Percentiles rank a stretch among this genome's conserved stretches.
phyloP scores from a whole-genome alignment of 495 filamentous ascomycete species.

The Filosporella fistucella region DNA sequence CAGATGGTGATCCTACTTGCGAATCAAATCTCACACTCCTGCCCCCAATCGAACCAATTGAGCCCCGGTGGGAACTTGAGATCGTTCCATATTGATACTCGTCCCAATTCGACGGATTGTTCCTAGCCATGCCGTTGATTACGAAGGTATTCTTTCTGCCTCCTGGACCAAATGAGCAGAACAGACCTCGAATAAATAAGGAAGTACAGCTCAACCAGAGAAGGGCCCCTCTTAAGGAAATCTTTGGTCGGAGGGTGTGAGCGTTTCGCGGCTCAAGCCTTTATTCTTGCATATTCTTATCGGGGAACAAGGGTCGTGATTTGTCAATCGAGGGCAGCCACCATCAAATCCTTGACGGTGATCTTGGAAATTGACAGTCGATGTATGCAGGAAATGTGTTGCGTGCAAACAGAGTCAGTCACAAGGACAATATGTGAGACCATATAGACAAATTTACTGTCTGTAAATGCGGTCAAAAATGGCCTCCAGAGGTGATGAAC shows the following conservation, averaged over 20 bases:
- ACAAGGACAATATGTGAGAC: too few relatives aligned
- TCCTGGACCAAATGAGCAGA: too few relatives aligned
- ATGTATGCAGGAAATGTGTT: not conserved
- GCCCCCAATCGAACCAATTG: slow-evolving; percentile 29
- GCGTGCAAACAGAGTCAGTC: too few relatives aligned
- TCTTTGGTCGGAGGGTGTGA: too few relatives aligned
- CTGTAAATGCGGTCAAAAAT: too few relatives aligned
- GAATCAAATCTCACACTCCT: slow-evolving; percentile 31
- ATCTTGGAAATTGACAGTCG: too few relatives aligned
- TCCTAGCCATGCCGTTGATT: too few relatives aligned
- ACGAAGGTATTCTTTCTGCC: too few relatives aligned
- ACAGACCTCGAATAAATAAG: too few relatives aligned
- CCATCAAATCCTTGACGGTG: slow-evolving; percentile 1
- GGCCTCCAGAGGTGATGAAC: too few relatives aligned
- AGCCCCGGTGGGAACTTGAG: slow-evolving; percentile 22
- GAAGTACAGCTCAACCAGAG: not conserved
- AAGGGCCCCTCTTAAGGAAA: not conserved
- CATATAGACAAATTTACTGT: too few relatives aligned
- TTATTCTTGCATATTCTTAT: not conserved
- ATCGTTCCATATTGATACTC: slow-evolving; percentile 34
- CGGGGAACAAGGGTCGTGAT: slow-evolving; percentile 6
- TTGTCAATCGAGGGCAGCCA: slow-evolving; percentile 11
- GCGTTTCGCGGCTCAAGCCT: not conserved
- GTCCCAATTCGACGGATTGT: slow-evolving; percentile 50
- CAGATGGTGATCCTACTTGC: slow-evolving; percentile 12